Evolutionary conservation across 2,329 filamentous ascomycete genomes (phyloP).

Genomic region (Falciphora oryzae): DNA sequence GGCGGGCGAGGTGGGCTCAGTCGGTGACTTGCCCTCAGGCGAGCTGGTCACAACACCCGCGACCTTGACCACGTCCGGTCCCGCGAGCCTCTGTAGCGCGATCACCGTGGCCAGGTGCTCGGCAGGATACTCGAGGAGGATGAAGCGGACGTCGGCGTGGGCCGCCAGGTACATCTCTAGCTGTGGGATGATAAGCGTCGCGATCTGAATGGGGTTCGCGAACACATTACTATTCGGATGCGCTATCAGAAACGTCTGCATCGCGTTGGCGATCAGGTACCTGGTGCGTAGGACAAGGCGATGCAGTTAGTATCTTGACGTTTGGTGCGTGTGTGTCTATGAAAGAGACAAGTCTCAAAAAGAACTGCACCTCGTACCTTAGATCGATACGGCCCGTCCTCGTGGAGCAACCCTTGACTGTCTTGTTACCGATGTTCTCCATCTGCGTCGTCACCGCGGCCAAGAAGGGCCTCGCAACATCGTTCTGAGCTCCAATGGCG

Average conservation of each 20-base stretch:
- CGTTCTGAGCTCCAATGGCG: constrained; percentile 51
- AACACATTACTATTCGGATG: constrained; percentile 50
- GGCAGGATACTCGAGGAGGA: constrained; percentile 53
- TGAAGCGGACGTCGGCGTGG: constrained; percentile 46
- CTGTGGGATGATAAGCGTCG: constrained; percentile 53
- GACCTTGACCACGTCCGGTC: constrained; percentile 50
- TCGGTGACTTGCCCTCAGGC: constrained; percentile 2
- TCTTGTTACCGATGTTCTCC: constrained; percentile 48
- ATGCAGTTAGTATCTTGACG: background rate
- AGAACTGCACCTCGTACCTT: constrained; percentile 34
- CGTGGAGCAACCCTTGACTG: constrained; percentile 35
- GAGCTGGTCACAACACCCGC: constrained; percentile 47
- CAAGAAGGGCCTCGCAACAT: constrained; percentile 45
- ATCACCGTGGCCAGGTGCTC: constrained; percentile 51
- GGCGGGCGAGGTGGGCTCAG: background rate
- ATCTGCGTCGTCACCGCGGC: constrained; percentile 43
- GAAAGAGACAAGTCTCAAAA: background rate
- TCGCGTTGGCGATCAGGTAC: constrained; percentile 54
- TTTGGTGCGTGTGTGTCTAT: too few relatives aligned
- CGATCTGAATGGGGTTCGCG: constrained; percentile 46
- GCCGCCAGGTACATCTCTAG: constrained; percentile 53
- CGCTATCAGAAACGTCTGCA: constrained; percentile 48
- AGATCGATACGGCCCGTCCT: constrained; percentile 54
- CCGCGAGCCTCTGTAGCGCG: constrained; percentile 52
- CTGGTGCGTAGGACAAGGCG: constrained; percentile 26